Base-by-base conservation (phyloP, 2,329 filamentous ascomycete genomes). In the Amauroascus verrucosus region DNA sequence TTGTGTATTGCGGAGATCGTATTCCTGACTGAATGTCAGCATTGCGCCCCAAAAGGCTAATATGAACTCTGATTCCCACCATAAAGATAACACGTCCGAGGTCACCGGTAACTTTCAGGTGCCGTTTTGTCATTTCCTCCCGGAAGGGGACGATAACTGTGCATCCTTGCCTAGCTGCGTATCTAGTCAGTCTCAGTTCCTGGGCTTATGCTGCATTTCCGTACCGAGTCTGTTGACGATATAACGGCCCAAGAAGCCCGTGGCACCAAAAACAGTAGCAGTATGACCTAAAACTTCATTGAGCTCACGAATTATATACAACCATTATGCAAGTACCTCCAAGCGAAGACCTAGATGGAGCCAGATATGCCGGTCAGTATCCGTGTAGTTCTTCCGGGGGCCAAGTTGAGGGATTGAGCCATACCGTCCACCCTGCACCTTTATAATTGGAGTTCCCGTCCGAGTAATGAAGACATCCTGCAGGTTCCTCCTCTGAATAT, bases 121-220 rank as follows among this genome's bases (percentile, higher is more conserved):
- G 91, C 63, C 93, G 85, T 80, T 97, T 97, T 63, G 85, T 78
- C 90, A 96, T 97, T 73, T 97, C 93, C 76, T 98, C 93, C 44
- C 93, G 85, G 78, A 82, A 98, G 48, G 93, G 93, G 56, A 97
- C 73, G 56, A 98, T 82, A 38, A 98, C 93, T 37, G 86, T 95
- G 72, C 88, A 95, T 83, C 93, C 93, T 74, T 89, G 83, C 59
- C 87, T 84, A 63, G 93, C 91, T 95, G 65, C 47, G 59, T 59
- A 54, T 61, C 71, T 54, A 66, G 58, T 54, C 44, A 59, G 28
- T 38, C 60, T 69, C 79, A 18, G 28, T 33, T 14, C 13, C 51
- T 11, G 13, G 20, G 24, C 26, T 26, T 16, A 20, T 35, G 14
- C 18, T 2, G 14, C 14, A 16, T 16, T 16, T 22, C 22, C 74